Conservation (phyloP, 2,329 filamentous ascomycete genomes). For the Thelonectria discophora region DNA sequence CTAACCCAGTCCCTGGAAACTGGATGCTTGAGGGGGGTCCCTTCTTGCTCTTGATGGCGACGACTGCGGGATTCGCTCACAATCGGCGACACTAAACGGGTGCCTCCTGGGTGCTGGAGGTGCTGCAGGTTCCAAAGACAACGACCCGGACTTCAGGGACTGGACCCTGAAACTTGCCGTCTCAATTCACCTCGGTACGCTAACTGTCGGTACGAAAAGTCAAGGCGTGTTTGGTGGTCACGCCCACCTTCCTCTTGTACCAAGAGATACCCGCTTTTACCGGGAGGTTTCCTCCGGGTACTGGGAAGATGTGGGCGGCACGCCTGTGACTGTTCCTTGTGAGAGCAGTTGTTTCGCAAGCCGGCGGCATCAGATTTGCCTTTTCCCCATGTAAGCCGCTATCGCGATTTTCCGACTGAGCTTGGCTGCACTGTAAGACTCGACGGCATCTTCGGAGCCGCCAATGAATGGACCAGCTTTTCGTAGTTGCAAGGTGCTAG, state of each 20-base stretch:
- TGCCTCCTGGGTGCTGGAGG: too few species aligned
- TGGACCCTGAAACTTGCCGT: too few species aligned
- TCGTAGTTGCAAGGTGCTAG: too few species aligned
- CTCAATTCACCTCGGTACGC: too few species aligned
- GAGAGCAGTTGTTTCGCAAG: not conserved
- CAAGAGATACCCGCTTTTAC: conserved; percentile 33
- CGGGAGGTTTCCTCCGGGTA: conserved; percentile 34
- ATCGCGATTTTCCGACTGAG: conserved; percentile 1
- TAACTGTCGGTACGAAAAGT: not conserved
- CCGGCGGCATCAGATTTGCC: conserved; percentile 2
- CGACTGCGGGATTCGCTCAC: conserved; percentile 2
- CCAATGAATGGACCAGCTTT: not conserved
- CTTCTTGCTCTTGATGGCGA: not conserved
- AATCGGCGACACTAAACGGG: not conserved
- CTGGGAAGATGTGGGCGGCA: not conserved
- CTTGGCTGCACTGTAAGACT: not conserved
- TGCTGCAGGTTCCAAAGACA: too few species aligned
- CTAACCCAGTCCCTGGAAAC: not conserved
- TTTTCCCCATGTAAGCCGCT: conserved; percentile 14
- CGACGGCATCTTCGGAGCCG: not conserved
- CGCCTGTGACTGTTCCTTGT: not conserved
- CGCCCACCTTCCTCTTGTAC: conserved; percentile 1
- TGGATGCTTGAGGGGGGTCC: not conserved
- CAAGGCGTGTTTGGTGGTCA: not conserved
- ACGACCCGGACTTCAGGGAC: too few species aligned